Evolutionary conservation across 352 stramenopile genomes (phyloP).

Genomic region (Phytopythium delawarense): DNA sequence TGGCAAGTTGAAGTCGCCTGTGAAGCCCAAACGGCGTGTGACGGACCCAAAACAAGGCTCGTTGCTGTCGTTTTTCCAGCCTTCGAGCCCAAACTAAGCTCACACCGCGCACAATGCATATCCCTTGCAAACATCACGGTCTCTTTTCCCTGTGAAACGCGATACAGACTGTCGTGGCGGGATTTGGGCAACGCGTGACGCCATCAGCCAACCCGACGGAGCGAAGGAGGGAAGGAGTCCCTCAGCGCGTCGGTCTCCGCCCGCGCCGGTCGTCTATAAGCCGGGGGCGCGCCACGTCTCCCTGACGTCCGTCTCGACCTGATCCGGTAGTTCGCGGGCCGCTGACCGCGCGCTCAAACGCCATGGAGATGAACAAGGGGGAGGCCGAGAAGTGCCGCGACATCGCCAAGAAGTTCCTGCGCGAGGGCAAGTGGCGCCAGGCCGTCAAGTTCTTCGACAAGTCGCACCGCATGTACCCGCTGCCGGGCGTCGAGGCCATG

Average conservation of each 20-base stretch:
- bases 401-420: conserved; percentile 85
- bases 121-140: neutral
- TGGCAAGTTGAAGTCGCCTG: conserved; percentile 3
- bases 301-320: neutral
- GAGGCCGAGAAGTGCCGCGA: conserved; percentile 92
- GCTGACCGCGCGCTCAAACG: neutral
- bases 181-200: conserved; percentile 7
- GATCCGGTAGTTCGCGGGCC: neutral
- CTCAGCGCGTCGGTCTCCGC: neutral
- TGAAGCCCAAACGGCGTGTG: conserved; percentile 7
- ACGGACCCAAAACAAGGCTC: conserved; percentile 35
- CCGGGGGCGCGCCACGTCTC: neutral
- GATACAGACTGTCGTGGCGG: conserved; percentile 11
- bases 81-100: conserved; percentile 27
- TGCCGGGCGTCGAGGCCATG: conserved; percentile 83
- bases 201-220: neutral
- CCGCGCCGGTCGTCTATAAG: neutral
- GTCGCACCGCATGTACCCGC: conserved; percentile 84
- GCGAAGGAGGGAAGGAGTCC: neutral
- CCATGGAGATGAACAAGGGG: conserved; percentile 91
- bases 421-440: conserved; percentile 80
- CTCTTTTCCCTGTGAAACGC: conserved; percentile 6
- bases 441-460: conserved; percentile 93
- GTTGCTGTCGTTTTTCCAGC: conserved; percentile 42
- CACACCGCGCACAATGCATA: neutral